A percentile compares a stretch with the other conserved stretches of the same genome.
phyloP scores from a whole-genome alignment of 306 rosid species.

The Trifolium pratense region DNA sequence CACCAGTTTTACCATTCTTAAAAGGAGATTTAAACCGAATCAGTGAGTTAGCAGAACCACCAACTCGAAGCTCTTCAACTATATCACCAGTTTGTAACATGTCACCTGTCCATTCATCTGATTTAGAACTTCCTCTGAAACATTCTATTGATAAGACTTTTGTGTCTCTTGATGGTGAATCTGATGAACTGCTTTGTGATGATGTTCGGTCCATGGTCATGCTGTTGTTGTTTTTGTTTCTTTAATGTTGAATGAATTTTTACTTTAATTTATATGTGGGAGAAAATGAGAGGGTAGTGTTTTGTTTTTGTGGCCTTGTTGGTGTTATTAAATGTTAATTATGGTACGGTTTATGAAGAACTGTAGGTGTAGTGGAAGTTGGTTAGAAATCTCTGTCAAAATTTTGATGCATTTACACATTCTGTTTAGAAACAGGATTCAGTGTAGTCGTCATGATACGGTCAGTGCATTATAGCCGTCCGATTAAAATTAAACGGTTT shows the following conservation, averaged over 20 bases:
- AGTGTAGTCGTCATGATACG: too few relatives aligned
- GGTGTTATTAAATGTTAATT: background rate
- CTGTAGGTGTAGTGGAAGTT: too few relatives aligned
- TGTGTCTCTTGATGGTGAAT: slow-evolving; percentile 55
- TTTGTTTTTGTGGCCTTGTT: background rate
- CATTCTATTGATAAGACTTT: slow-evolving; percentile 82
- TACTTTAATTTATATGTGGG: background rate
- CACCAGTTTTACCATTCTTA: slow-evolving; percentile 75
- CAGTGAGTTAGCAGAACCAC: slow-evolving; percentile 41
- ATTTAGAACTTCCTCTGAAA: slow-evolving; percentile 68
- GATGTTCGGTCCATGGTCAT: slow-evolving; percentile 82
- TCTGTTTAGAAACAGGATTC: too few relatives aligned
- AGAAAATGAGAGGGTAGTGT: background rate
- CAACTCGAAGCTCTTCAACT: slow-evolving; percentile 81
- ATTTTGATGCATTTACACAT: too few relatives aligned
- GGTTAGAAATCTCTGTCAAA: too few relatives aligned
- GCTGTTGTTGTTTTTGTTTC: background rate
- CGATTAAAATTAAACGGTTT: too few relatives aligned
- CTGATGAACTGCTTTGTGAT: slow-evolving; percentile 62
- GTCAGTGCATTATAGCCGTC: too few relatives aligned
- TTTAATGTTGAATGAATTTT: background rate
- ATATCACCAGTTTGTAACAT: slow-evolving; percentile 91
- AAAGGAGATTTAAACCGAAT: slow-evolving; percentile 65
- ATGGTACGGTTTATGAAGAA: background rate
- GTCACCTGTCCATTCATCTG: slow-evolving; percentile 84